Conservation (phyloP, 192 early-diverging fungal species). For the Rhizoclosmatium globosum region DNA sequence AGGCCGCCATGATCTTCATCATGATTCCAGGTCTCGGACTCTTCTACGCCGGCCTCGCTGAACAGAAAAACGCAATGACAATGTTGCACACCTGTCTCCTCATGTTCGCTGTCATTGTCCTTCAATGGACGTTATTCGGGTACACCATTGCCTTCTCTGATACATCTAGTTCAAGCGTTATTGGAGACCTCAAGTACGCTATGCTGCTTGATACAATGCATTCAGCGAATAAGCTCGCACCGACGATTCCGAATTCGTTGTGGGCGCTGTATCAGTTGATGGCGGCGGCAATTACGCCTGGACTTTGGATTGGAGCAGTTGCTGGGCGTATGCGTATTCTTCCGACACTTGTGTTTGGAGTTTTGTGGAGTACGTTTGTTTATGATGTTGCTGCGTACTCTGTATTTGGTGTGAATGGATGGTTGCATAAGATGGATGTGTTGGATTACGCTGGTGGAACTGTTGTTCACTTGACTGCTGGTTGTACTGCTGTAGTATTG, state of each 20-base stretch:
- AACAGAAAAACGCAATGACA: slow-evolving; percentile 91
- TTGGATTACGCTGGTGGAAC: slow-evolving; percentile 97
- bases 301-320: slow-evolving; percentile 88
- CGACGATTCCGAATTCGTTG: slow-evolving; percentile 68
- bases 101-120: slow-evolving; percentile 82
- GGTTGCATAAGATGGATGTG: slow-evolving; percentile 71
- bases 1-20: slow-evolving; percentile 84
- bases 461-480: slow-evolving; percentile 93
- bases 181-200: slow-evolving; percentile 76
- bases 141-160: slow-evolving; percentile 89
- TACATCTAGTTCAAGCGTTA: neutral
- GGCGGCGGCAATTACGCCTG: slow-evolving; percentile 92
- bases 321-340: slow-evolving; percentile 89
- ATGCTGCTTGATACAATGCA: slow-evolving; percentile 57
- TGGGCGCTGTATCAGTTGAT: slow-evolving; percentile 84
- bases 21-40: slow-evolving; percentile 96
- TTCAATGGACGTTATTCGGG: slow-evolving; percentile 93
- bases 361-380: slow-evolving; percentile 90
- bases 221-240: slow-evolving; percentile 62
- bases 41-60: slow-evolving; percentile 95
- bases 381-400: slow-evolving; percentile 96
- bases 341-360: slow-evolving; percentile 88
- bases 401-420: slow-evolving; percentile 90
- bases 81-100: slow-evolving; percentile 79
- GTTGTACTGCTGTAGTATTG: slow-evolving; percentile 90